Evolutionary conservation across 2,329 filamentous ascomycete species (phyloP), one percentile per base, ranked within the genome.

Genomic region (Pseudogymnoascus sp.): DNA sequence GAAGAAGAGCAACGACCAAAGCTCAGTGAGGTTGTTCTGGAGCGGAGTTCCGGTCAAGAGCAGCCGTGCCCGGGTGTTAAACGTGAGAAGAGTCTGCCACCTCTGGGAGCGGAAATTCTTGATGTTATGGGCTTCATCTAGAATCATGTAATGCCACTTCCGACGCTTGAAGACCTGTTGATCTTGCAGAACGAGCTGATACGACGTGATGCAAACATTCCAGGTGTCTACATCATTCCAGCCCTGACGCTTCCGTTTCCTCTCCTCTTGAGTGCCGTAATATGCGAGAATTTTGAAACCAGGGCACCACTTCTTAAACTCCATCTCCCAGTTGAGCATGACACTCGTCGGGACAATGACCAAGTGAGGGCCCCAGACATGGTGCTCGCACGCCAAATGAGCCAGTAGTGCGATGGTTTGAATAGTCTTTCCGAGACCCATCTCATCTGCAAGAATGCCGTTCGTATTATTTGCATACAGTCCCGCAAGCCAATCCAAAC

Each of bases 301-400:
- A 2, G 95, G 94, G 62, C 92, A 90, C 85, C 93, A 99, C 73
- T 99, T 99, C 71, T 97, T 97, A 81, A 99, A 99, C 74, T 99
- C 94, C 89, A 97, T 97, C 73, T 99, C 95, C 94, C 94, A 99
- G 71, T 99, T 99, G 65, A 99, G 84, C 81, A 99, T 97, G 57
- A 99, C 95, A 74, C 92, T 97, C 2, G 94, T 99, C 1, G 94
- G 94, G 1, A 99, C 94, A 63, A 99, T 89, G 57, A 99, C 90
- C 22, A 99, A 78, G 77, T 99, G 94, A 0, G 94, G 91, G 0
- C 95, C 94, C 95, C 94, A 99, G 4, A 96, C 86, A 69, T 91
- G 85, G 70, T 96, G 89, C 38, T 91, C 82, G 64, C 92, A 92
- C 7, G 95, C 94, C 35, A 99, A 80, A 72, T 99, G 93, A 4